Evolutionary conservation across 2,329 filamentous ascomycete genomes (phyloP).

Genomic region (Mariannaea elegans): DNA sequence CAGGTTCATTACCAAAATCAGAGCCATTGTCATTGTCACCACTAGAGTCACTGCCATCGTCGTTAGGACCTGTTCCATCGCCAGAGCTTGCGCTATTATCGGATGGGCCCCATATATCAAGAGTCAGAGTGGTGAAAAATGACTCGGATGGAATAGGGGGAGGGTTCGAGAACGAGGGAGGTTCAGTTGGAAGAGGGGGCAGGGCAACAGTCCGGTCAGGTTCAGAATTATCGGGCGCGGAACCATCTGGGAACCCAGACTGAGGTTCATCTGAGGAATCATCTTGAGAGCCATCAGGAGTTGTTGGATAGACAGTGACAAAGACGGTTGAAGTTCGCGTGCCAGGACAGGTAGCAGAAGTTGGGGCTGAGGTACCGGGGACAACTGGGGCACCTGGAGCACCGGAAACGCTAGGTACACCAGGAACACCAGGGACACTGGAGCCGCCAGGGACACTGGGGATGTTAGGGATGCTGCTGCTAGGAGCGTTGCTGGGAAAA

Average conservation of each 20-base stretch:
- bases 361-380: constrained; percentile 25
- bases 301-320: constrained; percentile 54
- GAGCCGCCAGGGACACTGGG: neutral
- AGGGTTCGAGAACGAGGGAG: constrained; percentile 28
- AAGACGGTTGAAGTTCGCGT: constrained; percentile 55
- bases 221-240: constrained; percentile 25
- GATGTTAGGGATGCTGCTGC: neutral
- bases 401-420: constrained; percentile 4
- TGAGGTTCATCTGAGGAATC: neutral
- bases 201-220: constrained; percentile 31
- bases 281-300: constrained; percentile 31
- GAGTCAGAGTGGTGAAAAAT: constrained; percentile 48
- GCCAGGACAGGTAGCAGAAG: constrained; percentile 48
- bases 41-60: neutral
- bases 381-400: constrained; percentile 9
- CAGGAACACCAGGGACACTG: constrained; percentile 7
- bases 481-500: constrained; percentile 5
- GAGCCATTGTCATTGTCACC: constrained; percentile 16
- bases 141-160: constrained; percentile 30
- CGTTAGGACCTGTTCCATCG: neutral
- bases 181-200: constrained; percentile 42
- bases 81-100: constrained; percentile 22
- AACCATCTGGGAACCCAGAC: constrained; percentile 13
- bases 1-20: constrained; percentile 5
- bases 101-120: constrained; percentile 45